phyloP scores from a whole-genome alignment of 2,329 filamentous ascomycete genomes.

The Fusarium dlaminii region DNA sequence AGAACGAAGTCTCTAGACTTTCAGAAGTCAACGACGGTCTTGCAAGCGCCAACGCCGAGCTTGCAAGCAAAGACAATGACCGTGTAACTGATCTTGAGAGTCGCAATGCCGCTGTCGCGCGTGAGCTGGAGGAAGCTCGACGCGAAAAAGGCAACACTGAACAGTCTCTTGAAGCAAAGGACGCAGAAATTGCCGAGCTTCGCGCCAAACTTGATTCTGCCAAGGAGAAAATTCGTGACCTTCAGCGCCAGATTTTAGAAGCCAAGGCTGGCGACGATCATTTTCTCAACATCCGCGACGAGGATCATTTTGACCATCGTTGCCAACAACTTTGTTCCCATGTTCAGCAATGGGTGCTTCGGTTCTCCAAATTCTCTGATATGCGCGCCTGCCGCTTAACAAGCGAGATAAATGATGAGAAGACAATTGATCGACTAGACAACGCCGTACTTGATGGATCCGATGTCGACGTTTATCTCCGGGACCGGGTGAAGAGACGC shows the following conservation, averaged over 20 bases:
- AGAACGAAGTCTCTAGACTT: constrained; percentile 82
- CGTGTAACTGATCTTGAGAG: constrained; percentile 74
- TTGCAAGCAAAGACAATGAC: constrained; percentile 79
- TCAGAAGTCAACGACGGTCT: constrained; percentile 85
- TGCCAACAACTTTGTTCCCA: constrained; percentile 96
- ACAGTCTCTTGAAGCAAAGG: constrained; percentile 79
- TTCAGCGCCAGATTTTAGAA: constrained; percentile 64
- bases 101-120: constrained; percentile 71
- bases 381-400: constrained; percentile 86
- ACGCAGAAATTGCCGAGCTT: constrained; percentile 82
- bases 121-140: constrained; percentile 75
- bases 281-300: constrained; percentile 83
- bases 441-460: constrained; percentile 94
- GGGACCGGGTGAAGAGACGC: constrained; percentile 85
- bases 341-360: constrained; percentile 96
- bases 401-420: constrained; percentile 87
- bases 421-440: constrained; percentile 92
- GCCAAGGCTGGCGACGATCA: constrained; percentile 70
- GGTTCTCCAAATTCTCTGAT: constrained; percentile 98
- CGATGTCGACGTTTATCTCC: constrained; percentile 88
- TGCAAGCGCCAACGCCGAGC: constrained; percentile 77
- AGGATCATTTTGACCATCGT: constrained; percentile 93
- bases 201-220: constrained; percentile 81
- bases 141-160: constrained; percentile 70
- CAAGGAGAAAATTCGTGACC: constrained; percentile 66